Conservation (phyloP, 202 grass and related monocot species). For the Zoysia matrella region DNA sequence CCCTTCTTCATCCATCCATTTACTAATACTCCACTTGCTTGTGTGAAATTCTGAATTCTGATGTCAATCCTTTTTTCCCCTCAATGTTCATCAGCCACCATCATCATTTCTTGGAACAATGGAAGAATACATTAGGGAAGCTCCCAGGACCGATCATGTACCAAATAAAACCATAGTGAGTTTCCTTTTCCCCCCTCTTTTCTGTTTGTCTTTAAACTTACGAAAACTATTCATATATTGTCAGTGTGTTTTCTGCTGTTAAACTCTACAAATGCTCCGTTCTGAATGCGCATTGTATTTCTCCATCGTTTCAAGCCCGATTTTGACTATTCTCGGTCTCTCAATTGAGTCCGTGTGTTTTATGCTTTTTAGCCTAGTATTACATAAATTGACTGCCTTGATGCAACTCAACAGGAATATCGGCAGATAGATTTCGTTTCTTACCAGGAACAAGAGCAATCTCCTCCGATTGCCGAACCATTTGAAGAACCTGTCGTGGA, state of each 20-base stretch:
- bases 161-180: slow-evolving; percentile 68
- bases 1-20: background rate
- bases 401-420: slow-evolving; percentile 62
- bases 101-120: slow-evolving; percentile 79
- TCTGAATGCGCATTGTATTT: background rate
- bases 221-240: background rate
- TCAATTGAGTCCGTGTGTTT: background rate
- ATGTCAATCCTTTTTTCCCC: background rate
- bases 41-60: background rate
- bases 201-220: background rate
- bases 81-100: slow-evolving; percentile 57
- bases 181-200: background rate
- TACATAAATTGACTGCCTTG: slow-evolving; percentile 1
- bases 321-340: background rate
- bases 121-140: slow-evolving; percentile 98
- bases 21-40: background rate
- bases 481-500: slow-evolving; percentile 48
- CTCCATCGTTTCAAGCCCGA: background rate
- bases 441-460: slow-evolving; percentile 50
- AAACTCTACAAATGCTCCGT: slow-evolving; percentile 10
- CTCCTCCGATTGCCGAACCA: slow-evolving; percentile 23
- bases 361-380: no score
- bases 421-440: slow-evolving; percentile 41
- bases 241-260: background rate
- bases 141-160: slow-evolving; percentile 53